Evolutionary conservation across 1,284 basidiomycete genomes (phyloP).

Genomic region (Hemileia vastatrix): DNA sequence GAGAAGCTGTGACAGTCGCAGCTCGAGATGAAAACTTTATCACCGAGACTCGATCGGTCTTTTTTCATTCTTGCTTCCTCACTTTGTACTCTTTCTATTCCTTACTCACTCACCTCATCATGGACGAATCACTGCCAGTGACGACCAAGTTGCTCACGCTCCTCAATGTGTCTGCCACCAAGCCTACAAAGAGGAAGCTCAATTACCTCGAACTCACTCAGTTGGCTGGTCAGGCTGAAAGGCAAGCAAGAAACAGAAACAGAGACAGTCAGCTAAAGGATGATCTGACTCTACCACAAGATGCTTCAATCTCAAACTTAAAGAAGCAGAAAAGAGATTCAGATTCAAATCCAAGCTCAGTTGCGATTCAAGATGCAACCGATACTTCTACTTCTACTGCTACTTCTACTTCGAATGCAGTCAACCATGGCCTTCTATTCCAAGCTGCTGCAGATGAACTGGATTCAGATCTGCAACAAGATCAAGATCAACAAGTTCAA

Average conservation of each 20-base stretch:
- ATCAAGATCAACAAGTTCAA: background rate
- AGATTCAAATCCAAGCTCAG: background rate
- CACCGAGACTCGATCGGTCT: too few relatives aligned
- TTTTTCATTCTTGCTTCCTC: too few relatives aligned
- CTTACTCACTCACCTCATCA: too few relatives aligned
- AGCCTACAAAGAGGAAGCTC: constrained; percentile 34
- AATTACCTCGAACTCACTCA: background rate
- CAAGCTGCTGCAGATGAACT: background rate
- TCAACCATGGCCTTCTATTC: background rate
- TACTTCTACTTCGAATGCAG: background rate
- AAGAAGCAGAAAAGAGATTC: background rate
- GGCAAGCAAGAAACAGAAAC: too few relatives aligned
- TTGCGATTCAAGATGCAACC: background rate
- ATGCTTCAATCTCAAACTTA: background rate
- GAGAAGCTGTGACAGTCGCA: too few relatives aligned
- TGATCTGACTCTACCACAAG: too few relatives aligned
- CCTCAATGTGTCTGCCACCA: constrained; percentile 76
- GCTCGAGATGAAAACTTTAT: too few relatives aligned
- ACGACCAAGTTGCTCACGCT: constrained; percentile 80
- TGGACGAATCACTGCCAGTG: too few relatives aligned
- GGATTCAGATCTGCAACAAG: background rate
- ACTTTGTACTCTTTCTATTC: too few relatives aligned
- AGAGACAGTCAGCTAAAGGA: too few relatives aligned
- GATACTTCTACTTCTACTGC: background rate
- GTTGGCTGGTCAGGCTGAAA: background rate